phyloP scores from a whole-genome alignment of 352 stramenopile genomes.

The Globisporangium middletonii region DNA sequence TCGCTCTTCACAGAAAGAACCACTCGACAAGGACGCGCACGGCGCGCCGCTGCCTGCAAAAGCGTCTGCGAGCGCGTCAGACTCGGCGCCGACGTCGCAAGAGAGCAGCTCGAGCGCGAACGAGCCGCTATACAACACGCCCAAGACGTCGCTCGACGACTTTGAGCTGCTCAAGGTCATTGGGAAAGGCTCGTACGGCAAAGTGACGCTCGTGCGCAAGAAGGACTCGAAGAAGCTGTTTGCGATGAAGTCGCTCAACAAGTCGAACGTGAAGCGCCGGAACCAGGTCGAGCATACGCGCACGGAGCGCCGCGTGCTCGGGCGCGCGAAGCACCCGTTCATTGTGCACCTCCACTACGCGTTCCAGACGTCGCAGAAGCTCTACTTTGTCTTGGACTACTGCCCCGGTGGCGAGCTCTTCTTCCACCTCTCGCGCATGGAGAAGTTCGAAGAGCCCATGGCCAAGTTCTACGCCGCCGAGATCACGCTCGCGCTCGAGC shows the following conservation, averaged over 20 bases:
- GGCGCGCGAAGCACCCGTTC: conserved; percentile 87
- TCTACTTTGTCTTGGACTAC: conserved; percentile 92
- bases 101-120: conserved; percentile 17
- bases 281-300: conserved; percentile 85
- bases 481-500: conserved; percentile 83
- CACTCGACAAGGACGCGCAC: conserved; percentile 51
- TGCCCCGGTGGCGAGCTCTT: conserved; percentile 89
- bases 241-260: conserved; percentile 88
- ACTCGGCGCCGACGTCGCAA: conserved; percentile 9
- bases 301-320: conserved; percentile 80
- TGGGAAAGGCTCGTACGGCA: conserved; percentile 90
- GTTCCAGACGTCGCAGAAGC: conserved; percentile 88
- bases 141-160: conserved; percentile 87
- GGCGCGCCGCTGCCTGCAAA: conserved; percentile 19
- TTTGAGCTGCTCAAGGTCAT: conserved; percentile 92
- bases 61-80: neutral
- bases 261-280: conserved; percentile 83
- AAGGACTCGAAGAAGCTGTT: conserved; percentile 73
- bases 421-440: conserved; percentile 86
- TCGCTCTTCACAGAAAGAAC: conserved; percentile 51
- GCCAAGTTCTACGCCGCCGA: conserved; percentile 90
- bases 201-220: conserved; percentile 86
- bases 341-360: conserved; percentile 90
- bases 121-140: conserved; percentile 77
- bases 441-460: conserved; percentile 86